These are phyloP conservation scores for Gastrolobium bilobum DNA, from an alignment of 306 rosid species.

Conservation along the genomic window DNA sequence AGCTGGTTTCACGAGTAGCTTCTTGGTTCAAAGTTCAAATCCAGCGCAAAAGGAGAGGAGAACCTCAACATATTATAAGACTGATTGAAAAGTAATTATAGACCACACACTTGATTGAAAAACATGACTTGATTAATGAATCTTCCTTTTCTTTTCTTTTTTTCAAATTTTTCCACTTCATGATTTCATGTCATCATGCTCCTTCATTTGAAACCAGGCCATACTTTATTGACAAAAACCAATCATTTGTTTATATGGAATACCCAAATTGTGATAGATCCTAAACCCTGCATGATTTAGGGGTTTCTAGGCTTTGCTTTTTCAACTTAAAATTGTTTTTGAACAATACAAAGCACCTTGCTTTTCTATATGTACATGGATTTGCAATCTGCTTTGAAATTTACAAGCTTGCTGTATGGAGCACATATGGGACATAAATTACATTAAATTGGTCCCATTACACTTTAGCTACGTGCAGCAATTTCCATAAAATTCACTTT, in stretches of 20 bases:
- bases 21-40: no score
- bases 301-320: conserved; percentile 39
- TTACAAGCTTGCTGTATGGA: conserved; percentile 16
- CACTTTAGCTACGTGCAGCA: conserved; percentile 14
- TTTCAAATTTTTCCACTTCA: neutral
- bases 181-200: conserved; percentile 23
- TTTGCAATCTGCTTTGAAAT: conserved; percentile 44
- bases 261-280: conserved; percentile 28
- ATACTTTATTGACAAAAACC: conserved; percentile 3
- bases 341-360: conserved; percentile 10
- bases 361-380: conserved; percentile 9
- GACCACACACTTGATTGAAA: conserved; percentile 7
- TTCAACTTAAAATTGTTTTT: neutral
- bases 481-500: conserved; percentile 10
- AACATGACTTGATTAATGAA: neutral
- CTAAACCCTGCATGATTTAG: conserved; percentile 43
- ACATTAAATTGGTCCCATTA: conserved; percentile 26
- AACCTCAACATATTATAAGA: neutral
- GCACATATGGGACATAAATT: conserved; percentile 31
- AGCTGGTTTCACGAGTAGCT: no score
- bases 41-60: neutral
- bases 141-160: conserved; percentile 8
- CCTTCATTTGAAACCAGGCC: conserved; percentile 26
- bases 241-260: conserved; percentile 31
- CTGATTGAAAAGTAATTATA: neutral